Evolutionary conservation across 2,329 filamentous ascomycete species (phyloP).

Genomic region (Sporothrix dimorphospora): DNA sequence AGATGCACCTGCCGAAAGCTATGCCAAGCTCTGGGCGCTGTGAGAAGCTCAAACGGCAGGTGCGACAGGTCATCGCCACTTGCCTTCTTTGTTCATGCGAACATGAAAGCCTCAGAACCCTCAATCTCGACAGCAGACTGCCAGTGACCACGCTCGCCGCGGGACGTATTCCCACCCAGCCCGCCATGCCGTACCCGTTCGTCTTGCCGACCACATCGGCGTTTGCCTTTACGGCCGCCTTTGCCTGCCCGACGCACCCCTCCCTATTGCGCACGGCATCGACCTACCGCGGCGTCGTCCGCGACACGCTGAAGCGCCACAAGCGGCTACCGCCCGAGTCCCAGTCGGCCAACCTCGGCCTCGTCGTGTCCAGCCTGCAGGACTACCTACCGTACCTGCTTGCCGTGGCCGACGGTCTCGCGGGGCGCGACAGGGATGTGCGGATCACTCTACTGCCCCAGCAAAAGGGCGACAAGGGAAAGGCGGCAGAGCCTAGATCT

Average conservation of each 20-base stretch:
- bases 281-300: constrained; percentile 79
- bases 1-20: constrained; percentile 13
- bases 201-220: constrained; percentile 85
- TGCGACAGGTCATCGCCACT: constrained; percentile 11
- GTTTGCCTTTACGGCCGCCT: constrained; percentile 77
- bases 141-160: too few species aligned
- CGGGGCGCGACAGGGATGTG: background rate
- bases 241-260: constrained; percentile 81
- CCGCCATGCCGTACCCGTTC: constrained; percentile 84
- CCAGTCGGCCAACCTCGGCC: constrained; percentile 70
- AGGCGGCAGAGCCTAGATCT: background rate
- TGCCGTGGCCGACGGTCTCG: constrained; percentile 72
- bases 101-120: background rate
- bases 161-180: background rate
- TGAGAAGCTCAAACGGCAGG: constrained; percentile 11
- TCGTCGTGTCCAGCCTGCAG: constrained; percentile 69
- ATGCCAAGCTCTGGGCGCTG: constrained; percentile 19
- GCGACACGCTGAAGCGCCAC: constrained; percentile 83
- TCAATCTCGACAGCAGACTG: background rate
- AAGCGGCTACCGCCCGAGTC: constrained; percentile 78
- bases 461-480: background rate
- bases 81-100: background rate
- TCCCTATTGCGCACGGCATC: constrained; percentile 83
- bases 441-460: constrained; percentile 45
- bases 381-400: constrained; percentile 84